Base-by-base conservation (phyloP, 2,329 filamentous ascomycete genomes). In the Talaromyces sp. region DNA sequence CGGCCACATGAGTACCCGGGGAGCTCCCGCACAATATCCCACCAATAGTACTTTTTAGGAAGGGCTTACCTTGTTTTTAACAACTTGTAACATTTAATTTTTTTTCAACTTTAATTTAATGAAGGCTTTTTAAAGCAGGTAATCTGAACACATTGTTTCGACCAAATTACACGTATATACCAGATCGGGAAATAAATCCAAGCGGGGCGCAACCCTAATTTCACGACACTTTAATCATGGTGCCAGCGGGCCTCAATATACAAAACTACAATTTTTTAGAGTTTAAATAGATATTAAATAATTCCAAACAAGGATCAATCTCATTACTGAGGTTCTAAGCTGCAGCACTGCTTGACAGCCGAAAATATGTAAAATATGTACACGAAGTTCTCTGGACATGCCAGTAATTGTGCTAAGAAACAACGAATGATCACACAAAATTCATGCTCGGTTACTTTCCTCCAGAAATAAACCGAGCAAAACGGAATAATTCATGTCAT, bases 331-430 rank as follows among this genome's bases (percentile, higher is more conserved):
- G 35, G 17, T n/a, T 38, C 3, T 38, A 38, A 12, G 17, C 35
- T 38, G 24, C 43, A 50, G 43, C 43, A 21, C 43, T 50, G 43
- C 43, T 26, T 21, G 19, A 17, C 43, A 21, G 43, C 43, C 24
- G 19, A 50, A 26, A 48, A 24, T 24, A 21, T 48, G 43, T 35
- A 35, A 46, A 50, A 11, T 50, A 50, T 50, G 43, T 50, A 50
- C 43, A 50, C 24, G 43, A 50, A 50, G 14, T 38, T 38, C 5
- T 38, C 35, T 38, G 35, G 35, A 38, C 35, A 38, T 31, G 51
- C 19, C 46, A 55, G 6, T 54, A 59, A 50, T 50, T 41, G 50
- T 41, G 51, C 48, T 29, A 59, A 48, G 26, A 38, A 52, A 59
- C 21, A 29, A 38, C 31, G 57, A 35, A 59, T 50, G 38, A 54